Base-by-base conservation (phyloP, 202 grass and related monocot species). In the Thinopyrum obtusiflorum region DNA sequence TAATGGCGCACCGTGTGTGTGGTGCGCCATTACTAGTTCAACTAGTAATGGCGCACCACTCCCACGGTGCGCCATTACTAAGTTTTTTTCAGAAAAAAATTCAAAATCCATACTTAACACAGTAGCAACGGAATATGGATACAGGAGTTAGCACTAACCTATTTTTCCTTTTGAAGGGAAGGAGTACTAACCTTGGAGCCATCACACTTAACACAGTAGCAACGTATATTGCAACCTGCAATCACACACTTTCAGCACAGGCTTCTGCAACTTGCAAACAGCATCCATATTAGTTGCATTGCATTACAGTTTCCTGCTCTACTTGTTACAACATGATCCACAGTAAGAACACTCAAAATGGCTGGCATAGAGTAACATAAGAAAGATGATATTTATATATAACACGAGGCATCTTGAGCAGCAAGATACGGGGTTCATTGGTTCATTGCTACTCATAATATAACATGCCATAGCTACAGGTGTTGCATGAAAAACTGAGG, bases 191-290 rank as follows among this genome's bases (percentile, higher is more conserved):
- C 96, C 89, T 77, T 90, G 69, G 86, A 88, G 28, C 96, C 93
- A 83, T 91, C 73, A 86, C 96, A 98, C 60, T 78, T 83, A 24
- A 59, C 29, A 85, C 96, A 98, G 86, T 89, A 98, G 85, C 96
- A 98, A 28, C 83, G 73, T 81, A 98, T 95, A 88, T 83, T 87
- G 66, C 88, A 90, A 18, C 91, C 93, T 64, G 91, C 91, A 80
- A 98, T 91, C 76, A 95, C 88, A 77, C 96, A n/a, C 93, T 65
- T 95, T 91, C 11, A 98, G 88, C 80, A 89, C 88, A 80, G 86
- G 9, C 83, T 55, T 93, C 96, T 95, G 93, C 80, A 87, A 77
- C 24, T 72, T 77, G 81, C 81, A 81, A 87, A 47, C 18, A 81
- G 5, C 61, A 81, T 9, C 44, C 21, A 64, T 44, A 35, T 90